Evolutionary conservation across 306 rosid genomes (phyloP), one percentile per base, ranked within the genome.

Genomic region (Prunus fruticosa): DNA sequence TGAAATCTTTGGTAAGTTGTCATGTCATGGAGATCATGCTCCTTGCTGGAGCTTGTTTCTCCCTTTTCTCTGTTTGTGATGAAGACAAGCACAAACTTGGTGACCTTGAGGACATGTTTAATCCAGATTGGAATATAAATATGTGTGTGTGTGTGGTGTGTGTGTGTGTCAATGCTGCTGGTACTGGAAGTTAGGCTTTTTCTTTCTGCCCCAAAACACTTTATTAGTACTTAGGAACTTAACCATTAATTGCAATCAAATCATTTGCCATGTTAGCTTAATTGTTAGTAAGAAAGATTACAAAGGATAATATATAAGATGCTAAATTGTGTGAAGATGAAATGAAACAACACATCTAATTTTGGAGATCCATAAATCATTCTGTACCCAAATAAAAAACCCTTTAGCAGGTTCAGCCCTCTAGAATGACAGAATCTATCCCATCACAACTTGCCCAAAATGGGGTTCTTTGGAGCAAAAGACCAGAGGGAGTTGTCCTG

Each of bases 371-470:
- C 20, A 68, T 45, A 47, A 9, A 47, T 23, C 57, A 14, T 27
- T 69, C 6, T 49, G 73, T 50, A 27, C 60, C 27, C 45, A 47
- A 50, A 34, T 34, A 52, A 4, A 43, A 20, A 20, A 56, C 11
- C 62, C 53, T 47, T 72, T 38, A 43, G 43, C 43, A 38, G 23
- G 52, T 53, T 54, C 52, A 27, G 11, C 5, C 27, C 22, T 53
- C 38, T 19, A 58, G 34, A 56, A 56, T 56, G 23, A 69, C 5
- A 13, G 65, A 72, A 72, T 57, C 76, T 8, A 72, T 58, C 76
- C 76, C 76, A 56, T 53, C 54, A 14, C 65, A 22, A 72, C 67
- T 72, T 57, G 67, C 38, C 53, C 66, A 57, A 62, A 62, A 62
- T 62, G 67, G 41, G 67, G 67, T 62, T 62, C 67, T 62, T 62